Evolutionary conservation across 257 asterid genomes (phyloP).

Genomic region (Pogostemon cablin): DNA sequence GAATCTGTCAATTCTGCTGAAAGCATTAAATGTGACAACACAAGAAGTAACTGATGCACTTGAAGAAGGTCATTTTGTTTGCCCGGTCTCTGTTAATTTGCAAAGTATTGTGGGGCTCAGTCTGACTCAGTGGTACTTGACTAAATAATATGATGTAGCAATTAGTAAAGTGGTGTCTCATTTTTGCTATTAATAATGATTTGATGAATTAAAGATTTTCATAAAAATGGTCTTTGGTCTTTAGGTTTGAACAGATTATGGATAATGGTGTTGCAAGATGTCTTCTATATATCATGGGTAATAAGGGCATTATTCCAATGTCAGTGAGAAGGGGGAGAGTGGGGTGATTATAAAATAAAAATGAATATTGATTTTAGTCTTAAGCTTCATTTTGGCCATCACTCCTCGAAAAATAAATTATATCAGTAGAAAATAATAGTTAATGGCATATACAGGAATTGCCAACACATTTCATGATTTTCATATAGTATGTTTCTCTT

Average conservation of each 20-base stretch:
- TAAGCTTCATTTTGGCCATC: too few species aligned
- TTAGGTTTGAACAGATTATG: neutral
- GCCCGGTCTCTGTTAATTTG: slow-evolving; percentile 27
- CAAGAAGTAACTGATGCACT: slow-evolving; percentile 94
- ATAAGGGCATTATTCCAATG: too few species aligned
- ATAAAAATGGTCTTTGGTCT: neutral
- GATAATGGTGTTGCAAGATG: too few species aligned
- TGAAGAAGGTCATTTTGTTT: slow-evolving; percentile 69
- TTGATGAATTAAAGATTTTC: neutral
- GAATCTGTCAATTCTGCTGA: slow-evolving; percentile 86
- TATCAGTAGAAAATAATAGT: neutral
- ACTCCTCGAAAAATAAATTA: neutral
- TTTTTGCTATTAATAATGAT: neutral
- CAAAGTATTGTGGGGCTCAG: neutral
- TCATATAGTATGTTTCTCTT: neutral
- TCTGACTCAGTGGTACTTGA: neutral
- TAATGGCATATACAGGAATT: neutral
- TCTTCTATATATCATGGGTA: too few species aligned
- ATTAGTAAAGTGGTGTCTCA: neutral
- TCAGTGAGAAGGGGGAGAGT: neutral
- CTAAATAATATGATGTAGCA: neutral
- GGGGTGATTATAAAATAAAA: neutral
- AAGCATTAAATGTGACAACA: slow-evolving; percentile 89
- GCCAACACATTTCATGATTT: neutral
- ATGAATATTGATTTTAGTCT: neutral